phyloP scores from a whole-genome alignment of 345 rosid genomes.

The Luvunga scandens region DNA sequence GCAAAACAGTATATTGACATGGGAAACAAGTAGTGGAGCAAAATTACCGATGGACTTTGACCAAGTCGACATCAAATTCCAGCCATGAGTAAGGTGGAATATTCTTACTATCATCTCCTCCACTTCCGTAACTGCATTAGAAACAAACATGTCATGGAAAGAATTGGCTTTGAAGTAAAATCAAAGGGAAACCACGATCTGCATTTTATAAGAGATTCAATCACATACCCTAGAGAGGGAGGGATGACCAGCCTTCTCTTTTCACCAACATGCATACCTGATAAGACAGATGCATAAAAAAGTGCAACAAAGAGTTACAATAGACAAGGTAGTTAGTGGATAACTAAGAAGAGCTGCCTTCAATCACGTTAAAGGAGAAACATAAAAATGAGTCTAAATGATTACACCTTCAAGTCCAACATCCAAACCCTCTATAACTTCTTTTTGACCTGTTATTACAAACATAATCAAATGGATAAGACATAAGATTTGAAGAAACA shows the following conservation, averaged over 20 bases:
- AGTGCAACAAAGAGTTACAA: not conserved
- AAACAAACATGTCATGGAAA: not conserved
- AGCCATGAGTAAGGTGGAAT: slow-evolving; percentile 79
- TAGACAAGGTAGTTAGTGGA: not conserved
- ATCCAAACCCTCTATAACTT: slow-evolving; percentile 45
- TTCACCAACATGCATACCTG: slow-evolving; percentile 88
- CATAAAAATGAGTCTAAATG: not conserved
- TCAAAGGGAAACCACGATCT: not conserved
- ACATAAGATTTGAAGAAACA: not conserved
- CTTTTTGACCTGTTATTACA: slow-evolving; percentile 34
- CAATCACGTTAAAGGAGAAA: not conserved
- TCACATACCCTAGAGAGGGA: slow-evolving; percentile 72
- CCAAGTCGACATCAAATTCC: slow-evolving; percentile 65
- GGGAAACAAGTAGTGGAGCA: not conserved
- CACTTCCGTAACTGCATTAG: slow-evolving; percentile 46
- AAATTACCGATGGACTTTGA: slow-evolving; percentile 41
- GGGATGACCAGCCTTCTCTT: slow-evolving; percentile 77
- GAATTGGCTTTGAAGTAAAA: not conserved
- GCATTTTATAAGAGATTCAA: not conserved
- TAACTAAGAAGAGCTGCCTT: not conserved
- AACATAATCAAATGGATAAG: not conserved
- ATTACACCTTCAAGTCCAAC: slow-evolving; percentile 60
- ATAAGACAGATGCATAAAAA: not conserved
- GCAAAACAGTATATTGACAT: not conserved
- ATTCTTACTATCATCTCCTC: slow-evolving; percentile 38